Base-by-base conservation (phyloP, 495 filamentous ascomycete species). In the Glarea lozoyensis region DNA sequence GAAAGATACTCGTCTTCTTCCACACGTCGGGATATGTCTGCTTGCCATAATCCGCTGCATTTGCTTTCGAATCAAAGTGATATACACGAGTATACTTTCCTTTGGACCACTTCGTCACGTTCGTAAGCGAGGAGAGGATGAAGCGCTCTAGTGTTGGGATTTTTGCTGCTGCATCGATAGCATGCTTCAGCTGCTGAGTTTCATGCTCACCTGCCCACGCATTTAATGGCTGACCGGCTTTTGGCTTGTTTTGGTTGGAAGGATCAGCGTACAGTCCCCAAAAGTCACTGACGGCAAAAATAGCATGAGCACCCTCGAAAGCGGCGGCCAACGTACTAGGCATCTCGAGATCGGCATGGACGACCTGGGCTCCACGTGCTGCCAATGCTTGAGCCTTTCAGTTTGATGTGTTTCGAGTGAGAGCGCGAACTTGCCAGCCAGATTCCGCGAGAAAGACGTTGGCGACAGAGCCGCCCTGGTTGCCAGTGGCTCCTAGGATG, bases 301-400 rank as follows among this genome's bases (percentile, higher is more conserved):
- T 62, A 56, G 50, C 58, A 1, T 59, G 57, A 23, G 43, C 45
- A 40, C 60, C 60, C 18, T 53, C 36, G 1, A 57, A 62, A 45
- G 47, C 43, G 10, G 19, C 38, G 10, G 50, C 53, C 33, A 56
- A 44, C 9, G 55, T 62, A 11, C 6, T 16, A 11, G 19, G 40
- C 22, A 72, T 61, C 38, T 66, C 50, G 5, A 75, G 58, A 37
- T 78, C 63, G 7, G 58, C 72, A 23, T 57, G 30, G 3, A 74
- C 60, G 2, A 78, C 34, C 13, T 73, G 68, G 21, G 69, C 68
- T 13, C 75, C 76, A 31, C 54, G 54, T 11, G 49, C 44, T 18
- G 45, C 49, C 27, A 70, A 63, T 0, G 56, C 50, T 44, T 63
- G 48, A 4, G 65, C 59, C 27, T 52, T 54, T 11, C 56, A 35